Percentiles rank a stretch among this genome's conserved stretches.
Conservation (phyloP, 2,329 filamentous ascomycete genomes). For the Dactylonectria macrodidyma region DNA sequence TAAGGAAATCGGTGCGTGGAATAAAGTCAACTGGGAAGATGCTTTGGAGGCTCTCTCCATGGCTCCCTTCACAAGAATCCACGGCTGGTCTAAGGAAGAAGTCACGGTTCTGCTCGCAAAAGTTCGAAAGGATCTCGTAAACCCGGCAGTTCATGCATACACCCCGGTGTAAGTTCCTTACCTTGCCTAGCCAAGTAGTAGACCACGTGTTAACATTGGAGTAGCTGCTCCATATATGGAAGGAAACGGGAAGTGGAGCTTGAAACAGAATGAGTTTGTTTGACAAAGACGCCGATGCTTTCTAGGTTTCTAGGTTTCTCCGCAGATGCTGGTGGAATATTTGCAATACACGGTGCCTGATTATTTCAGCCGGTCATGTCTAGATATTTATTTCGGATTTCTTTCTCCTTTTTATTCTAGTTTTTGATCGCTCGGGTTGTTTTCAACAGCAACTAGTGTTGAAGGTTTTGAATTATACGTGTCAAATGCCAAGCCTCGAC, state of each 20-base stretch:
- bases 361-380: no score
- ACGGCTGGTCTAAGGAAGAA: neutral
- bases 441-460: no score
- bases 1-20: neutral
- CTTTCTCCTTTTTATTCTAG: no score
- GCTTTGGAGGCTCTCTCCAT: neutral
- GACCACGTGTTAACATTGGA: neutral
- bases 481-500: no score
- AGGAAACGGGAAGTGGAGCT: neutral
- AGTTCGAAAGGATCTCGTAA: neutral
- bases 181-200: neutral
- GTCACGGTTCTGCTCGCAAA: neutral
- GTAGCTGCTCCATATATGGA: neutral
- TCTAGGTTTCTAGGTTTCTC: no score
- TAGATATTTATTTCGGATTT: no score
- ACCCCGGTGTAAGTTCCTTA: neutral
- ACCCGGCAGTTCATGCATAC: neutral
- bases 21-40: neutral
- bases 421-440: no score
- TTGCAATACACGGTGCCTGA: no score
- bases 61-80: neutral
- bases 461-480: no score
- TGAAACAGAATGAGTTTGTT: neutral
- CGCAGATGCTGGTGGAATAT: no score
- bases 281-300: no score